Conservation (phyloP, 345 rosid species). For the Acer negundo region DNA sequence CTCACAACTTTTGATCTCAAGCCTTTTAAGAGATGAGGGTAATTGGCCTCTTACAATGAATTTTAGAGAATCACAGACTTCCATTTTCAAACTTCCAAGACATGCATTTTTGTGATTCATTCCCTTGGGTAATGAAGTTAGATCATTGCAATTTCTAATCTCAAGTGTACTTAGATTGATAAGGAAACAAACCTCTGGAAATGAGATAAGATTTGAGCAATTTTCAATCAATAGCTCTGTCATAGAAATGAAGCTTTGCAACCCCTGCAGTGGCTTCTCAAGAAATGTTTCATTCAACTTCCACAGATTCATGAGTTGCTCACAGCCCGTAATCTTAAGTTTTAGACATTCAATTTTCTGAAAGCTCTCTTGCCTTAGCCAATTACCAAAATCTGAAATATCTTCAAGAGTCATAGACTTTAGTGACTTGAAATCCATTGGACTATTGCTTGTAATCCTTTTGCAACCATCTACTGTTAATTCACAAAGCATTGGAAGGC, state of each 20-base stretch:
- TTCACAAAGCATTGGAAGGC: background rate
- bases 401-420: background rate
- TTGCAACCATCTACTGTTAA: background rate
- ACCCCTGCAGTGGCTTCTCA: background rate
- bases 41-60: no score
- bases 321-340: background rate
- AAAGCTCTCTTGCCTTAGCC: background rate
- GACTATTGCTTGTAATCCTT: background rate
- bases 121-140: background rate
- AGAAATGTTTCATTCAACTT: background rate
- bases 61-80: no score
- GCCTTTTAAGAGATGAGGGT: background rate
- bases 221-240: background rate
- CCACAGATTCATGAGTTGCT: background rate
- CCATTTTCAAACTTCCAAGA: no score
- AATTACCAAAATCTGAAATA: background rate
- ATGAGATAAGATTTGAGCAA: background rate
- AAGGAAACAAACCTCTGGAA: background rate
- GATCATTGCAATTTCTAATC: background rate
- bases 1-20: conserved; percentile 3
- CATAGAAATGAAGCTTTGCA: background rate
- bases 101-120: no score
- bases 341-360: no score
- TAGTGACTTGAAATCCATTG: background rate
- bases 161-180: background rate